Base-by-base conservation (phyloP, 306 rosid genomes). In the Comarum palustre region DNA sequence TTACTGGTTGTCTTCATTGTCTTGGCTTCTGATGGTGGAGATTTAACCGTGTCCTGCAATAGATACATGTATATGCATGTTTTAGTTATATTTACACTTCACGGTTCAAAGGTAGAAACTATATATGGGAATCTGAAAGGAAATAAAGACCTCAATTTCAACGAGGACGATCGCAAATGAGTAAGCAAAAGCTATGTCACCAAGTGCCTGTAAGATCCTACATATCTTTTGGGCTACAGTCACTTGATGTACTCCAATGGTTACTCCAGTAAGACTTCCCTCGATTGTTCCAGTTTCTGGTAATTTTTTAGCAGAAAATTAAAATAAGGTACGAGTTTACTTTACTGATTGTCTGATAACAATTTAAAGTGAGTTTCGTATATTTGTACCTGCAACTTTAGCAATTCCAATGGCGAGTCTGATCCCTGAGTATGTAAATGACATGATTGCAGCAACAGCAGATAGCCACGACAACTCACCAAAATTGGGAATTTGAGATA, bases 21-120 rank as follows among this genome's bases (percentile, higher is more conserved):
- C 77, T 88, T 88, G 46, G 81, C 51, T 71, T 88, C 96, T 10
- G 88, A 19, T 41, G 93, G 93, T 0, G 91, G 91, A n/a, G 86
- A 84, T 78, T 74, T 88, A 0, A 90, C 3, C 0, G 96, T 90
- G 82, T 90, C 89, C 93, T 88, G 88, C 43, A 61, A 36, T 16
- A 6, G 22, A 75, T 73, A 32, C 57, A 71, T 13, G 22, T 17
- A 8, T 2, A 39, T 38, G n/a, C 13, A 39, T 31, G 47, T 20
- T 6, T 52, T 0, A 14, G 55, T 51, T 3, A 24, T 3, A 13
- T 48, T 17, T 13, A 69, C 19, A 19, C 48, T 16, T 45, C 27
- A 47, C 6, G 9, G n/a, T 29, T 12, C 19, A 69, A 51, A 25
- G 14, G 6, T 34, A 51, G 22, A 8, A 38, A 61, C 12, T 31